Percentiles rank a stretch among this genome's conserved stretches.
Conservation (phyloP, 2,329 filamentous ascomycete genomes). For the Atkinsonella texensis region DNA sequence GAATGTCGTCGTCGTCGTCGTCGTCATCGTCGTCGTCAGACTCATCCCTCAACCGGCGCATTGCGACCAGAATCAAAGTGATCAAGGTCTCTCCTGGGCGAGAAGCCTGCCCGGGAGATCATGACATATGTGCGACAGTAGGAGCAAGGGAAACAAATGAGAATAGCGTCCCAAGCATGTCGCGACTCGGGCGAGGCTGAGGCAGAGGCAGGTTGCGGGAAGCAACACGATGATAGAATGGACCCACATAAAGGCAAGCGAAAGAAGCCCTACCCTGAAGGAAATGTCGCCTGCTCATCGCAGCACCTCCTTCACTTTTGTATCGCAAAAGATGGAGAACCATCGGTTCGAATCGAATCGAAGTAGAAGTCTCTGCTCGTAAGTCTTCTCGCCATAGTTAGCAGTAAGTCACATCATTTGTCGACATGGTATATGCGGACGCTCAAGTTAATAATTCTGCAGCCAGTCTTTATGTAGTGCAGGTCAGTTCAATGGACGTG, state of each 20-base stretch:
- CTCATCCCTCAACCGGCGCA: conserved; percentile 17
- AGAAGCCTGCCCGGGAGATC: neutral
- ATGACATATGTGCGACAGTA: neutral
- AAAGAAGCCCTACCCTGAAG: neutral
- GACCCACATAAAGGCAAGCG: neutral
- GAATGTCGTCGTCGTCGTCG: conserved; percentile 31
- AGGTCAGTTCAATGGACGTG: too few species aligned
- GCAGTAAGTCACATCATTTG: too few species aligned
- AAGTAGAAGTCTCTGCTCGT: too few species aligned
- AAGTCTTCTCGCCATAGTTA: too few species aligned
- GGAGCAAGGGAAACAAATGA: neutral
- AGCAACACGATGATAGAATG: neutral
- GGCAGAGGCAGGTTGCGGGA: neutral
- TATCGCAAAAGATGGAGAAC: neutral
- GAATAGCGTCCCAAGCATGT: neutral
- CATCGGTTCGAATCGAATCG: neutral
- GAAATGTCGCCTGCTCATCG: neutral
- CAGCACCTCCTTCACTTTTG: neutral
- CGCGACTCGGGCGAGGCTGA: too few species aligned
- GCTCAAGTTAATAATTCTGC: too few species aligned
- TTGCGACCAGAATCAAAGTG: conserved; percentile 6
- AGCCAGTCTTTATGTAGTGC: too few species aligned
- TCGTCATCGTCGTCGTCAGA: conserved; percentile 11
- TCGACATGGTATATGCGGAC: too few species aligned
- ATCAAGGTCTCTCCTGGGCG: neutral